Conservation (phyloP, 1,139 yeast genomes). For the Pichia sp. region DNA sequence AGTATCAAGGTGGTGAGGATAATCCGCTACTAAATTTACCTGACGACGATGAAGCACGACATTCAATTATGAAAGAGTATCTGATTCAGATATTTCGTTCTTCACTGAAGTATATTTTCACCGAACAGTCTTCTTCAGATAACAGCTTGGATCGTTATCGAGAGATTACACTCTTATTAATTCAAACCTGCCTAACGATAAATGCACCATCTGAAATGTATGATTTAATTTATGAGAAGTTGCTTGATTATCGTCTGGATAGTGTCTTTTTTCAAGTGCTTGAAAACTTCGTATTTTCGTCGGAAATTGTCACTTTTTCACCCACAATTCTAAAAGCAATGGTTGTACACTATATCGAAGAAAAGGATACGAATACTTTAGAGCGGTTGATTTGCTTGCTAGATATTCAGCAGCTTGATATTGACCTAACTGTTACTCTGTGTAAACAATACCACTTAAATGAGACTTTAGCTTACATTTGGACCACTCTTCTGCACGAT, state of each 20-base stretch:
- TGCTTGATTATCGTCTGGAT: slow-evolving; percentile 32
- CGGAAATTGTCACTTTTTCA: slow-evolving; percentile 47
- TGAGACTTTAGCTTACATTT: slow-evolving; percentile 63
- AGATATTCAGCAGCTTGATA: slow-evolving; percentile 63
- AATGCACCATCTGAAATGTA: slow-evolving; percentile 40
- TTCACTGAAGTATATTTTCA: slow-evolving; percentile 42
- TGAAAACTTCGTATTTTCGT: slow-evolving; percentile 47
- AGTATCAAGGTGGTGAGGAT: slow-evolving; percentile 49
- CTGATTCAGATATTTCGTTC: slow-evolving; percentile 54
- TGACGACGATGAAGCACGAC: slow-evolving; percentile 39
- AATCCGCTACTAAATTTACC: slow-evolving; percentile 54
- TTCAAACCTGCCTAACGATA: slow-evolving; percentile 40
- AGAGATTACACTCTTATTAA: slow-evolving; percentile 28
- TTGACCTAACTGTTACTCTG: slow-evolving; percentile 62
- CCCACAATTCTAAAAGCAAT: slow-evolving; percentile 59
- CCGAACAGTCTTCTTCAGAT: slow-evolving; percentile 21
- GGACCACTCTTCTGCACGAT: slow-evolving; percentile 63
- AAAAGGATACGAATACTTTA: slow-evolving; percentile 43
- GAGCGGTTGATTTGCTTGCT: slow-evolving; percentile 65
- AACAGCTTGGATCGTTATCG: not conserved
- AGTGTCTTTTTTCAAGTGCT: slow-evolving; percentile 46
- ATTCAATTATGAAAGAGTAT: slow-evolving; percentile 48
- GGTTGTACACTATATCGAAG: slow-evolving; percentile 45
- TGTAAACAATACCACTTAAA: slow-evolving; percentile 51
- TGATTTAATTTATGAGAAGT: slow-evolving; percentile 51